Evolutionary conservation across 441 rosid genomes (phyloP), one percentile per base, ranked within the genome.

Genomic region (Daphne laureola): DNA sequence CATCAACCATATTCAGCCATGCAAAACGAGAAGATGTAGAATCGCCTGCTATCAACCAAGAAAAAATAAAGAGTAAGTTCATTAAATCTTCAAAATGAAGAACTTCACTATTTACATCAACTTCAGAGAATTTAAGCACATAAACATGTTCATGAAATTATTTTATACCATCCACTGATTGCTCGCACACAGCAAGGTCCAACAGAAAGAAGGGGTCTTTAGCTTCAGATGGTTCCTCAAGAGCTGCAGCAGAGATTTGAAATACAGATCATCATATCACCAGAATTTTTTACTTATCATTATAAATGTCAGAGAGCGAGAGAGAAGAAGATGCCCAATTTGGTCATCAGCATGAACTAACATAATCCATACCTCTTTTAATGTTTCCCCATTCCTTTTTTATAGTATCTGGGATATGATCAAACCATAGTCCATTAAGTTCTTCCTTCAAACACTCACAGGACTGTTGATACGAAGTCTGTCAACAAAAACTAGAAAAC

Each of bases 361-460:
- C 3, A 43, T 27, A 49, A 66, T 36, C 35, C 21, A 25, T 78
- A 82, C 86, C 84, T 71, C 59, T 59, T 67, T 68, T 76, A 65
- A 84, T 75, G 70, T 65, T 79, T 21, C 66, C 71, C 88, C 84
- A 81, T 66, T 78, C 88, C 64, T 66, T 62, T 67, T 46, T 70
- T 52, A 82, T 48, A 43, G 82, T 70, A 51, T 79, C 80, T 54
- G 71, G 72, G 68, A 84, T 73, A 71, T 69, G 57, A 67, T 84
- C 86, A 64, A 77, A 78, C 86, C 92, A 82, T 55, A 78, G 73
- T 62, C 82, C 86, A 61, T 78, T 79, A 59, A 81, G 73, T 78
- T 82, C 86, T 59, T 69, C 79, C 58, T 47, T 62, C 43, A 84
- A 67, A 36, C 56, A 55, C 53, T 67, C 69, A 52, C 61, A 16